Conservation (phyloP, 768 basidiomycete species). For the Auricularia cornea region DNA sequence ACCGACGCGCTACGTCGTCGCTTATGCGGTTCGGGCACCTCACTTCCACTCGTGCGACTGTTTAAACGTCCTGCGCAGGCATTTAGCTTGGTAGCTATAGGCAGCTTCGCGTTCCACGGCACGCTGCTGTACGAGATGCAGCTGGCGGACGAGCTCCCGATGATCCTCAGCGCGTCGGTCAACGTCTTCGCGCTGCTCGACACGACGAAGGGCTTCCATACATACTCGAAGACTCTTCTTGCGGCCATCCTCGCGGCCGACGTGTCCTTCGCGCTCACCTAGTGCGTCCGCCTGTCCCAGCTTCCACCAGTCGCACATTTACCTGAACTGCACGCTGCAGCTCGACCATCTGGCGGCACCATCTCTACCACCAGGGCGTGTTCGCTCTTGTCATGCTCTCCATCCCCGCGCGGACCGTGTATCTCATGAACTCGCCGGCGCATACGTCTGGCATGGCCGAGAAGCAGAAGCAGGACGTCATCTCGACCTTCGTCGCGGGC, state of each 20-base stretch:
- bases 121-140: slow-evolving; percentile 70
- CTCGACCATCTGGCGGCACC: slow-evolving; percentile 62
- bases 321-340: neutral
- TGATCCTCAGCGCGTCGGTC: slow-evolving; percentile 44
- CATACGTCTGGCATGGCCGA: slow-evolving; percentile 26
- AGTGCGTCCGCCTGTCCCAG: slow-evolving; percentile 42
- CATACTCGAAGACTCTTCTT: slow-evolving; percentile 25
- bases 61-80: slow-evolving; percentile 35
- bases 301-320: neutral
- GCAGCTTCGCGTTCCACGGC: slow-evolving; percentile 73
- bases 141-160: slow-evolving; percentile 74
- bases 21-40: slow-evolving; percentile 22
- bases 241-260: slow-evolving; percentile 38
- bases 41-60: neutral
- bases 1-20: slow-evolving; percentile 28
- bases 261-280: slow-evolving; percentile 58
- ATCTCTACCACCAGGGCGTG: slow-evolving; percentile 69
- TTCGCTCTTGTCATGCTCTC: slow-evolving; percentile 53
- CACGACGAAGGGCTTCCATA: slow-evolving; percentile 25
- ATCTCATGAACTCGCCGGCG: slow-evolving; percentile 31
- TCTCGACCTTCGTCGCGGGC: slow-evolving; percentile 43
- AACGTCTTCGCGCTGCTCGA: slow-evolving; percentile 55
- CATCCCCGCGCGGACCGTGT: slow-evolving; percentile 39
- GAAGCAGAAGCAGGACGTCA: slow-evolving; percentile 33
- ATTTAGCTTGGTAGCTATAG: slow-evolving; percentile 63